Conservation (phyloP, 139 green algal species). For the Tetraselmis striata region DNA sequence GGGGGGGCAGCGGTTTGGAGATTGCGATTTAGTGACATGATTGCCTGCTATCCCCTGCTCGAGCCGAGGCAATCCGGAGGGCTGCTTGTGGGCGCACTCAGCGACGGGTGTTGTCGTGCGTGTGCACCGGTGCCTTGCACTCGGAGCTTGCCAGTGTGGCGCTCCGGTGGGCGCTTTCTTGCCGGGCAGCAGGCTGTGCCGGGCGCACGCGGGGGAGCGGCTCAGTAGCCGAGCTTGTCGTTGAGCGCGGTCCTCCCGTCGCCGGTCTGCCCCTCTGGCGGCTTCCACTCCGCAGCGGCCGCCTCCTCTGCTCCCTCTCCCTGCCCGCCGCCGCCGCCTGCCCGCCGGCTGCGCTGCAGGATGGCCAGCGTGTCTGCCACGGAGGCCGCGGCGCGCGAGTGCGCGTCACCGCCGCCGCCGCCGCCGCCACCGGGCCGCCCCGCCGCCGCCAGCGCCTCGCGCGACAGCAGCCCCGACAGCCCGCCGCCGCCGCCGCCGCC, state of each 20-base stretch:
- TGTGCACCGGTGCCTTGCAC: too few species aligned
- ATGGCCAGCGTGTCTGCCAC: constrained; percentile 14
- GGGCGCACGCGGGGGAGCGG: too few species aligned
- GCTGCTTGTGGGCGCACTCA: too few species aligned
- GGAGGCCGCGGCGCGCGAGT: neutral
- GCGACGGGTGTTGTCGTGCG: too few species aligned
- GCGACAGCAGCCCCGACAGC: constrained; percentile 1
- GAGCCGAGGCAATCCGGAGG: too few species aligned
- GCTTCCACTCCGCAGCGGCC: constrained; percentile 31
- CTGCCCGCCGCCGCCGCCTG: neutral
- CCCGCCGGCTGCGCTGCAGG: neutral
- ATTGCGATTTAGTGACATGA: too few species aligned
- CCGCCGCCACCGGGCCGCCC: constrained; percentile 9
- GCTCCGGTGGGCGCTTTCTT: too few species aligned
- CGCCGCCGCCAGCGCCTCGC: constrained; percentile 1
- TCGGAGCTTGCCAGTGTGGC: too few species aligned
- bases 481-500: neutral
- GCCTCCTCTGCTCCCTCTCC: neutral
- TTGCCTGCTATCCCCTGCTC: too few species aligned
- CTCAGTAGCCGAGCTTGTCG: constrained; percentile 54
- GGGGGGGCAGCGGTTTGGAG: too few species aligned
- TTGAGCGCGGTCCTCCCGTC: constrained; percentile 53
- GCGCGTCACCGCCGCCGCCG: constrained; percentile 3
- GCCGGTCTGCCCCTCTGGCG: constrained; percentile 44
- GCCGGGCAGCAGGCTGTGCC: too few species aligned